Conservation (phyloP, 169 alveolate genomes). For the Babesia ovis region DNA sequence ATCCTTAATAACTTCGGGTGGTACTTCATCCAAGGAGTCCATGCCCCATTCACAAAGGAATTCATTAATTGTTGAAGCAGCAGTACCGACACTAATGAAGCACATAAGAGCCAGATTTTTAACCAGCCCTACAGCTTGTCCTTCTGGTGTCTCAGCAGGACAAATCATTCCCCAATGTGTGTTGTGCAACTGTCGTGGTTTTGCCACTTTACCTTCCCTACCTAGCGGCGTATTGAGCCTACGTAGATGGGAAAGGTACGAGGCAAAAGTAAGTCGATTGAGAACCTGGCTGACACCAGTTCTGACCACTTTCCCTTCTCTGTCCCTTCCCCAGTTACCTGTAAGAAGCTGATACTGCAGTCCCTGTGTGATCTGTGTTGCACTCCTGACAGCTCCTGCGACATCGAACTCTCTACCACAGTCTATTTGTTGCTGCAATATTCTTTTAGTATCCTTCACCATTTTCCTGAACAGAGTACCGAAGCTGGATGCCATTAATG, state of each 20-base stretch:
- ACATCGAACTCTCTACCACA: slow-evolving; percentile 88
- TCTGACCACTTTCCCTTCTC: slow-evolving; percentile 94
- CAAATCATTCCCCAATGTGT: slow-evolving; percentile 99
- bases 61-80: slow-evolving; percentile 84
- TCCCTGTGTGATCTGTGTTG: slow-evolving; percentile 89
- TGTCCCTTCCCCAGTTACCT: slow-evolving; percentile 98
- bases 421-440: slow-evolving; percentile 89
- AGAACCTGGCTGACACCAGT: slow-evolving; percentile 98
- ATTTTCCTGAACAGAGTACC: slow-evolving; percentile 92
- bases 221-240: slow-evolving; percentile 99
- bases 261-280: slow-evolving; percentile 96
- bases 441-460: slow-evolving; percentile 91
- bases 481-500: slow-evolving; percentile 96
- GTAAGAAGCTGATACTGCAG: slow-evolving; percentile 82
- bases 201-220: slow-evolving; percentile 98
- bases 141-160: slow-evolving; percentile 99
- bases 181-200: slow-evolving; percentile 99
- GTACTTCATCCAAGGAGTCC: slow-evolving; percentile 86
- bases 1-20: slow-evolving; percentile 87
- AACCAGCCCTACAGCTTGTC: slow-evolving; percentile 99
- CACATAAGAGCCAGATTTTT: slow-evolving; percentile 98
- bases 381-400: slow-evolving; percentile 87
- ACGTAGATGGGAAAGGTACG: slow-evolving; percentile 97
- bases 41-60: slow-evolving; percentile 89
- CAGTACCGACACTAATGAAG: slow-evolving; percentile 93